These are phyloP conservation scores for Backusella macrospora DNA, from an alignment of 192 early-diverging fungal genomes.

Conservation along the genomic window DNA sequence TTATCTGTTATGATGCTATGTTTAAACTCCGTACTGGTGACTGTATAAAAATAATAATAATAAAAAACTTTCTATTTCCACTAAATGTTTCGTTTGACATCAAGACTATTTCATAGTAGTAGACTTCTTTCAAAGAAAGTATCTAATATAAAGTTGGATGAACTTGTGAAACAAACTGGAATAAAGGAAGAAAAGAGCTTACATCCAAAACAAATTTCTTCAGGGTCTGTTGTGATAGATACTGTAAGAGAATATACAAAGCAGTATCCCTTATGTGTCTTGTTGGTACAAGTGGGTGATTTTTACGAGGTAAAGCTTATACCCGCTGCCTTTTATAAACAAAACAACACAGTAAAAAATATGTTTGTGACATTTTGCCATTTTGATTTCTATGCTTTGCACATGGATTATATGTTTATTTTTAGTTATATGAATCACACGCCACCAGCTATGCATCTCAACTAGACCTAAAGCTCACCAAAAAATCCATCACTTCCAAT, in stretches of 20 bases:
- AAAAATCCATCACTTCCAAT: constrained; percentile 61
- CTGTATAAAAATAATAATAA: background rate
- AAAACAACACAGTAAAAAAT: background rate
- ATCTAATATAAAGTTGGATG: constrained; percentile 15
- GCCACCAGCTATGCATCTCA: constrained; percentile 66
- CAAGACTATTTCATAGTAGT: constrained; percentile 5
- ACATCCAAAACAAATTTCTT: constrained; percentile 11
- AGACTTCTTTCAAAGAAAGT: constrained; percentile 8
- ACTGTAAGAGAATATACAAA: constrained; percentile 56
- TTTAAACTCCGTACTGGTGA: background rate
- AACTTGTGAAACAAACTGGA: constrained; percentile 9
- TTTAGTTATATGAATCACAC: constrained; percentile 71
- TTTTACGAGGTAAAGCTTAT: constrained; percentile 68
- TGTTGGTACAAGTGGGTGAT: constrained; percentile 77
- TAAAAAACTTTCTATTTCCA: background rate
- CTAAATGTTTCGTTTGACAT: constrained; percentile 1
- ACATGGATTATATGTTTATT: constrained; percentile 1
- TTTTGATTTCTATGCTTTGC: background rate
- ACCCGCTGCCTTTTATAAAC: background rate
- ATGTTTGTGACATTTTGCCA: background rate
- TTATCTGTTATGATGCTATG: background rate
- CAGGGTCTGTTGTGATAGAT: constrained; percentile 42
- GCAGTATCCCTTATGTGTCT: constrained; percentile 67
- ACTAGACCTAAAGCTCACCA: constrained; percentile 70
- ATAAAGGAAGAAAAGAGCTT: constrained; percentile 10